Evolutionary conservation across 805 yeast genomes (phyloP), one percentile per base, ranked within the genome.

Genomic region (Candida hispaniensis): DNA sequence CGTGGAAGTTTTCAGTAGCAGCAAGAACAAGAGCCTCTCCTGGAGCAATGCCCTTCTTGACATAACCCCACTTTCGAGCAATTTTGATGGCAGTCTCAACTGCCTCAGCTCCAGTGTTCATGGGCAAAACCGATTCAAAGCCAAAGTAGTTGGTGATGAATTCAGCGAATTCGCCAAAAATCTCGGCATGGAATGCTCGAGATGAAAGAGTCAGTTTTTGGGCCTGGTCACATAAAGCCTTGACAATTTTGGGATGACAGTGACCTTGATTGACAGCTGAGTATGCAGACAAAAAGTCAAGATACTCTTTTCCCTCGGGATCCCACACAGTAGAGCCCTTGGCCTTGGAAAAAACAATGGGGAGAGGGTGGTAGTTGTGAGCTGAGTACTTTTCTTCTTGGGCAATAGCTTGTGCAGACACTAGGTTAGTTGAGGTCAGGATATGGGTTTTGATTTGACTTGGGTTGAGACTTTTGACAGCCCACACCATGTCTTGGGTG

Each of bases 91-190:
- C 94, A 24, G 95, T 82, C 64, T 88, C 97, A 25, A 88, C 97
- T 7, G 97, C 97, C 63, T 88, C 97, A 23, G 96, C 96, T 55
- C 97, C 97, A 9, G 97, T 88, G 66, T 88, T 88, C 96, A 86
- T 88, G 46, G 97, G 97, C 55, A 88, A 65, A 7, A 88, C 88
- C 79, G 74, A 76, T 51, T 88, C 97, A 60, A 82, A 88, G 54
- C 75, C 70, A 64, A 88, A 88, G 55, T 63, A 86, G 55, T 85
- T 91, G 36, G 95, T 83, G 42, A 83, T 66, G 52, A 71, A 88
- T 57, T 85, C 81, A 46, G 95, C 91, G 54, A 73, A 88, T 19
- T 68, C 67, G 26, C 94, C 93, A 54, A 85, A 85, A 7, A 75
- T 76, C 55, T 86, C 93, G 38, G 80, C 79, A 14, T 93, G 80